These are phyloP conservation scores for Cordyceps cicadae DNA, from an alignment of 2,329 filamentous ascomycete species.

Conservation along the genomic window DNA sequence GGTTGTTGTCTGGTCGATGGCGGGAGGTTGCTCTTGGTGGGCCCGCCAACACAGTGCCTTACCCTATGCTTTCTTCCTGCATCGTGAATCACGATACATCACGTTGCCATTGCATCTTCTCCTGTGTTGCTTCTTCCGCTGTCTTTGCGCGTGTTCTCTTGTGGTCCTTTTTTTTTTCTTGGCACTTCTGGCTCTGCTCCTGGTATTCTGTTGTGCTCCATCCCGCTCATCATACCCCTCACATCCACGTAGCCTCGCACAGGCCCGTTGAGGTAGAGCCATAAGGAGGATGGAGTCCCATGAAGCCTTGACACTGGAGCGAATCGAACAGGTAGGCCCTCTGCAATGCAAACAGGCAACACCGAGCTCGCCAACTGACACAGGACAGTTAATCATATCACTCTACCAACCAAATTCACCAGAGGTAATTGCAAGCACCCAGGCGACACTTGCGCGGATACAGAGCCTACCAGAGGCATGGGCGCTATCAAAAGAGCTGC, in stretches of 20 bases:
- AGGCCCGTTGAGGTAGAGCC: not conserved
- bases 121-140: not conserved
- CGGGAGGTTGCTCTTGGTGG: not conserved
- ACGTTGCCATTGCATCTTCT: not conserved
- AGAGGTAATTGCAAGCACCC: conserved; percentile 42
- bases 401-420: conserved; percentile 46
- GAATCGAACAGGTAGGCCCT: conserved; percentile 10
- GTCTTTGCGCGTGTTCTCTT: not conserved
- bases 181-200: not conserved
- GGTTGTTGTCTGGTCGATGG: too few relatives aligned
- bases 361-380: not conserved
- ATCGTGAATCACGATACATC: not conserved
- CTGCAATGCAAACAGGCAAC: too few relatives aligned
- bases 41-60: not conserved
- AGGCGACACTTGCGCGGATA: conserved; percentile 68
- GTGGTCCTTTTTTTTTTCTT: not conserved
- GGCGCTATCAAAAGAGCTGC: conserved; percentile 70
- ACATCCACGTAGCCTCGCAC: not conserved
- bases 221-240: not conserved
- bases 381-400: conserved; percentile 37
- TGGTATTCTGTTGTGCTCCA: not conserved
- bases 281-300: not conserved
- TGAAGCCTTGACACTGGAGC: not conserved
- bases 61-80: not conserved
- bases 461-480: conserved; percentile 78